Conservation (phyloP, 306 rosid genomes). For the Dryas octopetala region DNA sequence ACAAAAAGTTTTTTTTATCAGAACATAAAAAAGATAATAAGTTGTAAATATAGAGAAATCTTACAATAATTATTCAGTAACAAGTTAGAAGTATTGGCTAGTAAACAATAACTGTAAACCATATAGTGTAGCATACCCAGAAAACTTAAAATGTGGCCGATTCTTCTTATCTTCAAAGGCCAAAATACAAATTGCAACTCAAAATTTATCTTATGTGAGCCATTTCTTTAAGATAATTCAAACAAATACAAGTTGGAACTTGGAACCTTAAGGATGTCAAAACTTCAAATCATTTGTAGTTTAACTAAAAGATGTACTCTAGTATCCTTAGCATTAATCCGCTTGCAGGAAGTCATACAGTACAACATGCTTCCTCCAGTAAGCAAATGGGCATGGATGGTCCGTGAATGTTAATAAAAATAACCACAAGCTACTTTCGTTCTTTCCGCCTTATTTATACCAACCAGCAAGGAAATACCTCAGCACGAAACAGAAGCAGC, state of each 20-base stretch:
- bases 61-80: too few species aligned
- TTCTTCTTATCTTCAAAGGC: not conserved
- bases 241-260: not conserved
- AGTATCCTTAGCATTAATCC: not conserved
- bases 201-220: not conserved
- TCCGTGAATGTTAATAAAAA: not conserved
- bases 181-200: not conserved
- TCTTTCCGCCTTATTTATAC: conserved; percentile 68
- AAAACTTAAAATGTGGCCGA: not conserved
- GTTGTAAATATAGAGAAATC: too few species aligned
- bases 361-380: conserved; percentile 1
- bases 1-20: too few species aligned
- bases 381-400: not conserved
- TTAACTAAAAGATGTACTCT: not conserved
- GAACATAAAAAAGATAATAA: too few species aligned
- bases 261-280: conserved; percentile 14
- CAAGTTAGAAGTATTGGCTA: not conserved
- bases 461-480: conserved; percentile 90
- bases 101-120: too few species aligned
- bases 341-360: not conserved
- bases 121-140: not conserved
- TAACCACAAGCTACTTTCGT: not conserved
- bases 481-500: conserved; percentile 83
- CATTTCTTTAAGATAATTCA: not conserved
- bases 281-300: conserved; percentile 5